Conservation (phyloP, 2,329 filamentous ascomycete species). For the Diaporthe citrichinensis region DNA sequence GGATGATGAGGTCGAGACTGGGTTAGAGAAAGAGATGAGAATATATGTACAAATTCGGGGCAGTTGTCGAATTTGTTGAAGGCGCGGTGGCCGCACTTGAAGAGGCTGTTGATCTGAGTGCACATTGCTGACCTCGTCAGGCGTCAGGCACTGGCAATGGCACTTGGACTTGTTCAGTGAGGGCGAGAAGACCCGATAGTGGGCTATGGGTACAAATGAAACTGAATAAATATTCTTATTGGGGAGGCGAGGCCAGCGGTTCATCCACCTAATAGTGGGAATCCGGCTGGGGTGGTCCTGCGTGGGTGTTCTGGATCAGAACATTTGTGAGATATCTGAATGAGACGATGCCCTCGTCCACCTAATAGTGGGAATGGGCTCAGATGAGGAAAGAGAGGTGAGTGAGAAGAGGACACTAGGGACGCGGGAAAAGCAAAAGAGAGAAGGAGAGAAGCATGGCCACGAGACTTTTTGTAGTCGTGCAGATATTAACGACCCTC, state of each 20-base stretch:
- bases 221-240: neutral
- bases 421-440: neutral
- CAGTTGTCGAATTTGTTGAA: constrained; percentile 48
- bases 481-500: constrained; percentile 21
- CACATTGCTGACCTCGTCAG: constrained; percentile 43
- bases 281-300: constrained; percentile 19
- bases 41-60: constrained; percentile 40
- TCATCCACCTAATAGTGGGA: constrained; percentile 42
- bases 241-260: constrained; percentile 9
- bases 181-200: neutral
- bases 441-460: constrained; percentile 13
- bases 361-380: constrained; percentile 35
- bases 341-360: constrained; percentile 16
- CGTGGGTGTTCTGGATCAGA: constrained; percentile 19
- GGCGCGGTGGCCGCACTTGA: constrained; percentile 46
- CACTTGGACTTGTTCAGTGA: constrained; percentile 1
- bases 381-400: constrained; percentile 17
- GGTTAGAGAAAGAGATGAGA: constrained; percentile 1
- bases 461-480: constrained; percentile 15
- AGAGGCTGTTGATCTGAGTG: constrained; percentile 45
- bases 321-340: neutral
- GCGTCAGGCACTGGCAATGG: neutral
- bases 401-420: neutral
- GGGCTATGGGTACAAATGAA: neutral
- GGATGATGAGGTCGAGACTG: neutral